Evolutionary conservation across 169 alveolate genomes (phyloP), one percentile per base, ranked within the genome.

Genomic region (Amoebophrya sp.): DNA sequence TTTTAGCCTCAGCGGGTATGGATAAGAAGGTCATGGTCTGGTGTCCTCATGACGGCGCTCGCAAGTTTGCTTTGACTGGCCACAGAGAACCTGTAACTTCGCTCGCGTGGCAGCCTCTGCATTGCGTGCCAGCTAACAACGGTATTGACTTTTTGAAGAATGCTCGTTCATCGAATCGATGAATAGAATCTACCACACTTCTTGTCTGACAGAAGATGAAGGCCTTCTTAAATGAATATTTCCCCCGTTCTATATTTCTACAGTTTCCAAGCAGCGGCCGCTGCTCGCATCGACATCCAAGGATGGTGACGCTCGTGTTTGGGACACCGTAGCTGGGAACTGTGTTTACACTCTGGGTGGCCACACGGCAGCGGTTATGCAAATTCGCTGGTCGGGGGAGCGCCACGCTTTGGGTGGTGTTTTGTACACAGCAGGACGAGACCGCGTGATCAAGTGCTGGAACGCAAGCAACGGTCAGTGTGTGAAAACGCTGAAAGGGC

Each of bases 371-470:
- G 97, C 98, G 78, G 96, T 98, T 12, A 97, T 99, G 6, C 98
- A 97, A 92, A 97, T 97, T 76, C 93, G 97, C 14, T 98, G 99
- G 99, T 97, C 99, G 41, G 99, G 99, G 38, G 96, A 95, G 77
- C 41, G 91, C 40, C 96, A 89, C 39, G 83, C 6, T 36, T 23
- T 36, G 14, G 77, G 91, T 10, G 39, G 41, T 36, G 33, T 89
- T 89, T 18, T 89, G 39, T 97, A 97, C 94, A 96, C 98, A 53
- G 96, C 99, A 90, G 97, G 99, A 38, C 96, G 99, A 91, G 99
- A 98, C 94, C 97, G 98, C 55, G 94, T 98, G 29, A 95, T 98
- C 34, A 98, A 98, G 95, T 98, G 98, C 89, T 98, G 99, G 99
- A 93, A 96, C 93, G 95, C 94, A n/a, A 38, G 93, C 92, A 93